These are phyloP conservation scores for Oxyria digyna DNA, from an alignment of 148 eudicot genomes.

Conservation along the genomic window DNA sequence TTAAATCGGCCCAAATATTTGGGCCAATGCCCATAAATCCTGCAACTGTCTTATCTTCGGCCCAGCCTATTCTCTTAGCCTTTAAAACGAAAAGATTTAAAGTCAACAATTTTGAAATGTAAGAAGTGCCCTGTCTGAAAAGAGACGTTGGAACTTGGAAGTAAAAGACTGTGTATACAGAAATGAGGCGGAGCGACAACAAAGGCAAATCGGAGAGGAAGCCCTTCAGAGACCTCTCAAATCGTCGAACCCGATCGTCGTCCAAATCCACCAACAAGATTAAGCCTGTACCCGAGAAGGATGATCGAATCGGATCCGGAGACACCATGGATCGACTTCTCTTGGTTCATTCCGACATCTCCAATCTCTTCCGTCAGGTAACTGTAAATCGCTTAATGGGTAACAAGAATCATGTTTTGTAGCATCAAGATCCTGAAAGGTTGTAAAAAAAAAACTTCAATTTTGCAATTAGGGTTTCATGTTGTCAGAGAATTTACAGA, in stretches of 20 bases:
- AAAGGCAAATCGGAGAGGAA: constrained; percentile 30
- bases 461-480: not conserved
- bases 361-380: constrained; percentile 51
- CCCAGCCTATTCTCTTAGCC: too few relatives aligned
- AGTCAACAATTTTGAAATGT: not conserved
- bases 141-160: constrained; percentile 10
- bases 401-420: not conserved
- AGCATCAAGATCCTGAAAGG: not conserved
- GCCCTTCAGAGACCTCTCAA: constrained; percentile 36
- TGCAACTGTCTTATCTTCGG: not conserved
- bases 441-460: not conserved
- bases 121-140: not conserved
- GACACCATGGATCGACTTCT: constrained; percentile 54
- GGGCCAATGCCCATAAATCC: too few relatives aligned
- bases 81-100: not conserved
- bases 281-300: constrained; percentile 3
- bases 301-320: constrained; percentile 2
- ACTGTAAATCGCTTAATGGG: not conserved
- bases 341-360: constrained; percentile 48
- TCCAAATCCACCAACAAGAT: constrained; percentile 12
- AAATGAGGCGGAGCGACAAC: constrained; percentile 21
- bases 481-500: not conserved
- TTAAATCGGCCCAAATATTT: not conserved
- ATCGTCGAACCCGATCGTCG: constrained; percentile 12
- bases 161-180: constrained; percentile 1